Evolutionary conservation across 305 asterid genomes (phyloP), one percentile per base, ranked within the genome.

Genomic region (Stenogyne calaminthoides): DNA sequence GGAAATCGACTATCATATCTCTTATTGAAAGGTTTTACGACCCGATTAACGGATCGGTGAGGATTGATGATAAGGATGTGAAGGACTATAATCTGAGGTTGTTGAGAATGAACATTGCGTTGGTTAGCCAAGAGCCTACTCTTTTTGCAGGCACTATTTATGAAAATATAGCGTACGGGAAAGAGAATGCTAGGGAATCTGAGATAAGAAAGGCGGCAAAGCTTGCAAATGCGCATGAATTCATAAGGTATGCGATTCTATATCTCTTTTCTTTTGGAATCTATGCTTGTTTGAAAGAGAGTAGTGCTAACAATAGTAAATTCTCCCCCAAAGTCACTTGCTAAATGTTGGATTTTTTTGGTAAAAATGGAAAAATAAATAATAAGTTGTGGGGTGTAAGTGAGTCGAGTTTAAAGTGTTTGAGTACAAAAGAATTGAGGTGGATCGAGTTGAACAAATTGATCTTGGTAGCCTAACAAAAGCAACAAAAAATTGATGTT

Each of bases 81-180:
- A 88, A 68, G 72, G 90, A 83, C 16, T 89, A 83, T 81, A 81
- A 85, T 62, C 55, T 91, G 77, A 81, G 97, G 82, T 42, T 77
- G 3, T 66, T 89, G 85, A 85, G 97, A 58, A 77, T 86, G 37
- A 88, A 82, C 59, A 84, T 91, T 11, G 96, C 89, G 6, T 79
- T 89, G 39, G 97, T 91, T 51, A 88, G 96, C 78, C 96, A 91
- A 37, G 97, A 91, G 70, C 97, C 97, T 18, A 84, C 92, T 12
- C 87, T 91, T 6, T 91, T 89, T 67, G 88, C 89, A 39, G 92
- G 88, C 75, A 86, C 91, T 34, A 84, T 91, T 73, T 78, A 87
- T 8, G 96, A 91, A 12, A 91, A 91, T 74, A 91, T 91, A 1
- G 91, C 91, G 36, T 91, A 84, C 20, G 97, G 96, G 59, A 82